phyloP scores from a whole-genome alignment of 495 filamentous ascomycete genomes.

The Cercophora newfieldiana region DNA sequence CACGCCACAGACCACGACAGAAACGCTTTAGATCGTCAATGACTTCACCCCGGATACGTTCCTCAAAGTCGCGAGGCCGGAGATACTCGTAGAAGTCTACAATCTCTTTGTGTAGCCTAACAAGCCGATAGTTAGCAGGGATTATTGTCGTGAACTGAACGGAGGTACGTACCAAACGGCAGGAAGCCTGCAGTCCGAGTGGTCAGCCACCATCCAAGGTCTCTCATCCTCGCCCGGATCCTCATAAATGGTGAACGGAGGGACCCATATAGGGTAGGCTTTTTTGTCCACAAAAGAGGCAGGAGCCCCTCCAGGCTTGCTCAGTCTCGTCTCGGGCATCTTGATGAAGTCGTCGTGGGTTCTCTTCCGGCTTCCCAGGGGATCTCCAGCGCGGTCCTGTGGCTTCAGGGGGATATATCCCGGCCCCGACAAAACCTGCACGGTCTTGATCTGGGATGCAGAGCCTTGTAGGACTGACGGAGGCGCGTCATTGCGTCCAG shows the following conservation, averaged over 20 bases:
- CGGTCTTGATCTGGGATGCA: neutral
- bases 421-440: too few species aligned
- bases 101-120: conserved; percentile 80
- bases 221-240: conserved; percentile 40
- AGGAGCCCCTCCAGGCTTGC: conserved; percentile 46
- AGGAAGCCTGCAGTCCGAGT: conserved; percentile 47
- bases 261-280: conserved; percentile 60
- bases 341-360: conserved; percentile 70
- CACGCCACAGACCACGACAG: conserved; percentile 52
- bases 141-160: neutral
- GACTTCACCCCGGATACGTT: conserved; percentile 69
- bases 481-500: neutral
- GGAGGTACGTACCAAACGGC: conserved; percentile 55
- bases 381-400: neutral
- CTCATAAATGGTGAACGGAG: too few species aligned
- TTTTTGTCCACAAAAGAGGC: conserved; percentile 16
- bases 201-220: conserved; percentile 62
- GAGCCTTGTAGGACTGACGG: neutral
- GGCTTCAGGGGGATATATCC: neutral
- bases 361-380: conserved; percentile 58
- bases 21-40: conserved; percentile 56
- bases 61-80: conserved; percentile 73
- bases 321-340: conserved; percentile 44
- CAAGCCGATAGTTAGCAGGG: conserved; percentile 16
- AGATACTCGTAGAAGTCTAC: conserved; percentile 85